These are phyloP conservation scores for Penicillium sclerotiorum DNA, from an alignment of 2,329 filamentous ascomycete genomes.

Conservation along the genomic window DNA sequence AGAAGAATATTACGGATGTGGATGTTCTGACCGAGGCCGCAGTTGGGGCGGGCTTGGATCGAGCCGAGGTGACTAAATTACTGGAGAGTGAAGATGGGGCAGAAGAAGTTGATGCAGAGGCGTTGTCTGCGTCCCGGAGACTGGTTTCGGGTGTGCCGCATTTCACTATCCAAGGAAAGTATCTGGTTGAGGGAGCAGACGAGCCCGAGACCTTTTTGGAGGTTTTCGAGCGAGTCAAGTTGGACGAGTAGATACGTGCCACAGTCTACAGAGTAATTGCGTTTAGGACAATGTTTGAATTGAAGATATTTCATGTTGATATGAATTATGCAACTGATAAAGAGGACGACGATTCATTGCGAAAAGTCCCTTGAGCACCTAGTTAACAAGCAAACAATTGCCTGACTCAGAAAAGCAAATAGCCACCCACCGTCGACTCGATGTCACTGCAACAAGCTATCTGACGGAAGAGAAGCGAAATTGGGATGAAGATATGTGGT, in stretches of 20 bases:
- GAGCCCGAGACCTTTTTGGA: slow-evolving; percentile 68
- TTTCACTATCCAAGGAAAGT: slow-evolving; percentile 70
- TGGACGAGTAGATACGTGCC: slow-evolving; percentile 23
- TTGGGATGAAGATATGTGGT: not conserved
- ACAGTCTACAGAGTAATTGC: too few species aligned
- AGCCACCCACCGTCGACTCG: not conserved
- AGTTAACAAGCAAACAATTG: not conserved
- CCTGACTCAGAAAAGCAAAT: not conserved
- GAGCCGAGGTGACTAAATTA: slow-evolving; percentile 57
- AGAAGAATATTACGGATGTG: slow-evolving; percentile 63
- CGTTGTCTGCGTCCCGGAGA: slow-evolving; percentile 54
- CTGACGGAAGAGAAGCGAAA: slow-evolving; percentile 1
- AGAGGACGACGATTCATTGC: not conserved
- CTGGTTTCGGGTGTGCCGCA: slow-evolving; percentile 71
- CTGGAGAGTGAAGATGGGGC: slow-evolving; percentile 59
- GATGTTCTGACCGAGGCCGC: slow-evolving; percentile 57
- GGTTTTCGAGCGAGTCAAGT: slow-evolving; percentile 65
- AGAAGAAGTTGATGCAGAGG: slow-evolving; percentile 60
- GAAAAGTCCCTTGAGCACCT: not conserved
- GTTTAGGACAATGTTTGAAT: too few species aligned
- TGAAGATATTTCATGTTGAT: too few species aligned
- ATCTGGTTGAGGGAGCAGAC: slow-evolving; percentile 71
- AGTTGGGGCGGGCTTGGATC: slow-evolving; percentile 57
- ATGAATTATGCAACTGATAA: too few species aligned
- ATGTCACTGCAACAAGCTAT: slow-evolving; percentile 3